Base-by-base conservation (phyloP, 2,329 filamentous ascomycete species). In the Aureobasidium sp. region DNA sequence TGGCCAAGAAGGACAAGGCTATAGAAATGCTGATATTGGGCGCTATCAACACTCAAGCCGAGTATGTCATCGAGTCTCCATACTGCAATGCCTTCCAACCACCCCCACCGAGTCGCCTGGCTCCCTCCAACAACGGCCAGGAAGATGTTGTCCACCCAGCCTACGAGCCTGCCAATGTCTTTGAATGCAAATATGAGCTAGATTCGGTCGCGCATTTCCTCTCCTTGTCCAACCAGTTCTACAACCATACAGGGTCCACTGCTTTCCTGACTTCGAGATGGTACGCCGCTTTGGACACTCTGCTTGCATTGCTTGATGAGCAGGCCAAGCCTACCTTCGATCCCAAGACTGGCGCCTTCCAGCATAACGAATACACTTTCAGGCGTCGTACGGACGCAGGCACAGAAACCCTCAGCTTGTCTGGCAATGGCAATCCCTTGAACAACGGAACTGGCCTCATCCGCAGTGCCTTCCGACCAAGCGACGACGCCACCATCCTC, bases 31-130 rank as follows among this genome's bases (percentile, higher is more conserved):
- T 99, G 59, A 91, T 99, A 30, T 78, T 95, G 1, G 94, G 94
- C 27, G 93, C 93, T 45, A 96, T 97, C 76, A 96, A 96, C 73
- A 97, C 94, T 0, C 94, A 99, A 75, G 83, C 90, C 16, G 93
- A 97, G 74, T 97, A 91, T 70, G 90, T 99, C 45, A 96, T 97
- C 64, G 85, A 90, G 69, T 91, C 89, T 1, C 94, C 94, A 0
- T 99, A 97, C 77, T 99, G 94, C 81, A 97, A 99, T 74, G 94
- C 94, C 21, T 99, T 97, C 75, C 94, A 99, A 73, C 93, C 94
- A 5, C 94, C 94, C 0, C 87, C 90, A 2, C 90, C 91, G 7
- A 92, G 90, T 65, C 84, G 87, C 16, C 80, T 97, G 0, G 76
- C 81, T 4, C 79, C 87, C 6, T 87, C 86, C 16, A 82, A 83